Base-by-base conservation (phyloP, 495 filamentous ascomycete species). In the Penicillium fimorum region DNA sequence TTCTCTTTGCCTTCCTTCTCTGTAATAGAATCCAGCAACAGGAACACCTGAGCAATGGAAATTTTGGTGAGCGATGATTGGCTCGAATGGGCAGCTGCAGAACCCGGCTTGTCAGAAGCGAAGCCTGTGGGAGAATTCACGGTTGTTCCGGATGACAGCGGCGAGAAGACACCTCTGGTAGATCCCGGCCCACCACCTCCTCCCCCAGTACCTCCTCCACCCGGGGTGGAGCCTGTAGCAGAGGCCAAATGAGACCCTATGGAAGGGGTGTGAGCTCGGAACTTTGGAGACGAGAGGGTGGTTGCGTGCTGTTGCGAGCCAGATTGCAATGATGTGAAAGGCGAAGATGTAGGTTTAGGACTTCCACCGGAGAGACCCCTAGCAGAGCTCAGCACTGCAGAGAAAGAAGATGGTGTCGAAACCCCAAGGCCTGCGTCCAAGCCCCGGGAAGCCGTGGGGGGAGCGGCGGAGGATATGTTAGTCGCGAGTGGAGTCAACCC, bases 11-110 rank as follows among this genome's bases (percentile, higher is more conserved):
- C 83, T 72, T 93, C 90, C 71, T 90, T 92, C 72, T 97, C 92
- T 66, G 91, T 96, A 67, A 96, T 89, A 25, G 90, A 90, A 76
- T 91, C 93, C 56, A 99, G 82, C 35, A 97, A 82, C 55, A 99
- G 81, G 74, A 92, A 95, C 53, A 97, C 85, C 79, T 99, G 95
- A 53, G 93, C 91, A 62, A 95, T 87, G 55, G 90, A 91, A 70
- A 99, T 93, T 69, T 91, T 96, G 41, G 89, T 76, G 25, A 82
- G 70, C 11, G 80, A 82, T 10, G 80, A 80, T 65, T 81, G 78
- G 57, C 76, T 76, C 25, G 73, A 70, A 65, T 73, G 73, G 53
- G 71, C 68, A 33, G 67, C 59, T 61, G 72, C 64, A 6, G 77
- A 77, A 40, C 74, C 72, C 33, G 76, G 66, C 63, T 80, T 79